Evolutionary conservation across 2,329 filamentous ascomycete species (phyloP), one percentile per base, ranked within the genome.

Genomic region (Anthostomella pinea): DNA sequence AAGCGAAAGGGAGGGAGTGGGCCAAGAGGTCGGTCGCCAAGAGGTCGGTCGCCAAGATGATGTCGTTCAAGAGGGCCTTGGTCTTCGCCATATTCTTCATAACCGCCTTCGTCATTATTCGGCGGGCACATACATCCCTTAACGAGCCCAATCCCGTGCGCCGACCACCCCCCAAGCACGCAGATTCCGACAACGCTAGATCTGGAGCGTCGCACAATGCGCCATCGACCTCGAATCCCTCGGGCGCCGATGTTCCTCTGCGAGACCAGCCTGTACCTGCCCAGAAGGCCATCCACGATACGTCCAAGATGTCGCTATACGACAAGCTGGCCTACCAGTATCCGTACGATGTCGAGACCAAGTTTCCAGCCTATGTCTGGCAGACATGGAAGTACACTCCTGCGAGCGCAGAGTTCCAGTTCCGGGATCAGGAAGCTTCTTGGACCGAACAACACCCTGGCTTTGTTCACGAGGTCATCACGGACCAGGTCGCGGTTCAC

Each of bases 361-460:
- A 91, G 63, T 97, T 97, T 63, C 93, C 93, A 3, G 90, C 89
- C 38, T 97, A 95, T 70, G 94, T 98, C 58, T 98, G 93, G 93
- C 93, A 98, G 72, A 98, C 93, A 10, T 98, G 93, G 93, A 96
- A 94, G 64, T 83, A 80, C 56, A 86, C 81, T 1, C 90, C 91
- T 0, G 77, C 82, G 2, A 85, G 87, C 15, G 73, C 79, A 33
- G 74, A 86, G 44, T 98, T 98, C 59, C 66, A 72, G 14, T 90
- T 95, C 58, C 82, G 90, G 44, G 80, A 85, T 30, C 76, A 88
- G 41, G 93, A 97, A 67, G 86, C 87, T 10, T 89, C 85, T 44
- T 98, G 93, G 93, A 84, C 87, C 7, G 75, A 86, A 50, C 69
- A 84, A 54, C 89, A 98, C 62, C 91, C 90, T 0, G 83, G 82